Base-by-base conservation (phyloP, 2,329 filamentous ascomycete genomes). In the Pseudopithomyces chartarum region DNA sequence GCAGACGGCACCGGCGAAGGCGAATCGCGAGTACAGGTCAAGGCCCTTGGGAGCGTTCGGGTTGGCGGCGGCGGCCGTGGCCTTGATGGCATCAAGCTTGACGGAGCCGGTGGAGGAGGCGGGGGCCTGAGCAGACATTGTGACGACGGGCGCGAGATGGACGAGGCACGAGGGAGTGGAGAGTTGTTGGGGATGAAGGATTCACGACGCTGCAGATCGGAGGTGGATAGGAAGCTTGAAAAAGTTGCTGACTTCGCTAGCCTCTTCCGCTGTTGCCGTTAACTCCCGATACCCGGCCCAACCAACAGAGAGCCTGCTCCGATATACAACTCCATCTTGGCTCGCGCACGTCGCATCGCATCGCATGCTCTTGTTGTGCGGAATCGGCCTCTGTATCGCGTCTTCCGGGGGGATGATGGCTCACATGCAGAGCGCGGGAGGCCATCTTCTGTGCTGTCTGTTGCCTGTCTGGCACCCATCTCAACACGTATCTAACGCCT, bases 1-100 rank as follows among this genome's bases (percentile, higher is more conserved):
- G 89, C 95, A 97, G 85, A 98, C 84, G 73, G 95, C 95, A 82
- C 95, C 95, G 73, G 95, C 93, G 74, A 99, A 90, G 82, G 95
- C 94, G 84, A 97, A 97, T 81, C 92, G 88, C 73, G 91, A 91
- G 89, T 98, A 98, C 72, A 99, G 91, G 59, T 79, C 82, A 67
- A 92, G 46, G 62, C 88, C 87, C 67, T 78, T 82, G 65, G 87
- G 83, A 78, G 86, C 82, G 67, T 78, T 69, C n/a, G 82, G 81
- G 63, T 80, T 73, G 46, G 72, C 69, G 57, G 81, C 81, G 43
- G 74, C 71, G 59, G 78, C 68, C 50, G 73, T 76, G 65, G 81
- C 77, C 75, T 83, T 81, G 65, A 80, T 69, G 68, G 80, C 80
- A 65, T 84, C 82, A 61, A 85, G 70, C 79, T 84, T 84, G 67